Percentiles rank a stretch among this genome's conserved stretches.
phyloP scores from a whole-genome alignment of 2,329 filamentous ascomycete species.

The Fusarium nurragi region DNA sequence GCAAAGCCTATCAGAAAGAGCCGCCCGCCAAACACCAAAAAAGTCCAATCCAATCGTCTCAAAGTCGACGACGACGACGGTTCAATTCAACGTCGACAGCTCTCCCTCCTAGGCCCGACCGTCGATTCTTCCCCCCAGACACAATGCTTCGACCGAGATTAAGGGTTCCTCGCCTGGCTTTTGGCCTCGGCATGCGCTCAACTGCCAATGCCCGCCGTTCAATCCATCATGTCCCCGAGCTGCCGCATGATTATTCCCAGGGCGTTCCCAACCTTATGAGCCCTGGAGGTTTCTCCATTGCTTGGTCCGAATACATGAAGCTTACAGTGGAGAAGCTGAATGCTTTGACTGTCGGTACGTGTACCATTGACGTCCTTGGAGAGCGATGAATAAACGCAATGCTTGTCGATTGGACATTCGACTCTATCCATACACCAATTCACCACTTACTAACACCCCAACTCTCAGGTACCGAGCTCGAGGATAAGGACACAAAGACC shows the following conservation, averaged over 20 bases:
- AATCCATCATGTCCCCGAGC: slow-evolving; percentile 58
- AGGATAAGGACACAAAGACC: slow-evolving; percentile 68
- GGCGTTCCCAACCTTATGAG: slow-evolving; percentile 78
- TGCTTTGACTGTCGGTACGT: slow-evolving; percentile 74
- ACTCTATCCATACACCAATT: neutral
- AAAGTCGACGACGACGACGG: slow-evolving; percentile 24
- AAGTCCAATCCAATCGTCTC: slow-evolving; percentile 23
- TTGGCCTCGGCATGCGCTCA: slow-evolving; percentile 50
- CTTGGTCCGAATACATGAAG: slow-evolving; percentile 85
- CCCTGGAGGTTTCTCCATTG: slow-evolving; percentile 73
- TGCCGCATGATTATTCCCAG: slow-evolving; percentile 58
- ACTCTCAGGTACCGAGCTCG: slow-evolving; percentile 69
- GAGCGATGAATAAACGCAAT: slow-evolving; percentile 12
- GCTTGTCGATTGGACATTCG: neutral
- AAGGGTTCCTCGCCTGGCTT: slow-evolving; percentile 59
- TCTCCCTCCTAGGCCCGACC: neutral
- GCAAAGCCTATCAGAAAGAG: slow-evolving; percentile 24
- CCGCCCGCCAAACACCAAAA: slow-evolving; percentile 28
- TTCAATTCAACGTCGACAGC: slow-evolving; percentile 18
- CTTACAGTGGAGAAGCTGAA: slow-evolving; percentile 81
- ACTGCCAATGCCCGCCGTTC: slow-evolving; percentile 51
- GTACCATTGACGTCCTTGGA: neutral
- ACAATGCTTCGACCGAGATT: slow-evolving; percentile 63
- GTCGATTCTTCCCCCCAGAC: slow-evolving; percentile 1
- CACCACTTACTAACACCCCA: slow-evolving; percentile 19